A percentile compares a stretch with the other conserved stretches of the same genome.
Evolutionary conservation across 495 filamentous ascomycete species (phyloP).

Genomic region (Penicillium cosmopolitanum): DNA sequence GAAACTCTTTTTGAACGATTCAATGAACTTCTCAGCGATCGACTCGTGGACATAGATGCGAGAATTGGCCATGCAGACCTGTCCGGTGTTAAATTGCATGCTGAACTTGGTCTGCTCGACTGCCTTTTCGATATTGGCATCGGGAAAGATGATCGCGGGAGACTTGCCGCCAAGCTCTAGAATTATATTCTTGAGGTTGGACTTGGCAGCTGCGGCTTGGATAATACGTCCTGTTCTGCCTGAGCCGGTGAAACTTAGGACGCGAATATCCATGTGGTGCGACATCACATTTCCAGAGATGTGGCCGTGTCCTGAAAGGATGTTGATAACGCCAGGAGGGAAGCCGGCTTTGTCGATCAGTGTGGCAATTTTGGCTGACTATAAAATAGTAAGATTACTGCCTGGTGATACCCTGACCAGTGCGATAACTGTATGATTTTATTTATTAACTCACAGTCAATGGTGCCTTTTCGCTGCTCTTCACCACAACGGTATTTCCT

Average conservation of each 20-base stretch:
- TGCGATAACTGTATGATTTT: background rate
- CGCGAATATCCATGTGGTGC: slow-evolving; percentile 74
- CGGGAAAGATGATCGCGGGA: slow-evolving; percentile 42
- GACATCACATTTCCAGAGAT: slow-evolving; percentile 79
- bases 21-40: slow-evolving; percentile 83
- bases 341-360: slow-evolving; percentile 82
- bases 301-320: slow-evolving; percentile 73
- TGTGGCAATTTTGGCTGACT: slow-evolving; percentile 16
- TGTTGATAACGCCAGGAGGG: slow-evolving; percentile 83
- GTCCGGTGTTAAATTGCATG: slow-evolving; percentile 50
- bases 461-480: slow-evolving; percentile 61
- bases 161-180: slow-evolving; percentile 47
- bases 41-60: slow-evolving; percentile 56
- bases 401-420: background rate
- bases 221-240: slow-evolving; percentile 24
- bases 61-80: slow-evolving; percentile 53
- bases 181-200: slow-evolving; percentile 49
- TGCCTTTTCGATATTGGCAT: slow-evolving; percentile 77
- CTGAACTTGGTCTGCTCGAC: slow-evolving; percentile 67
- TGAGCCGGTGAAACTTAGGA: slow-evolving; percentile 45
- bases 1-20: slow-evolving; percentile 71
- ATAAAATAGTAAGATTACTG: background rate
- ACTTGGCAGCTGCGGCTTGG: slow-evolving; percentile 35
- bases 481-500: slow-evolving; percentile 60
- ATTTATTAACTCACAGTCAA: slow-evolving; percentile 41